Base-by-base conservation (phyloP, 2,329 filamentous ascomycete genomes). In the Aspergillus tubingensis region DNA sequence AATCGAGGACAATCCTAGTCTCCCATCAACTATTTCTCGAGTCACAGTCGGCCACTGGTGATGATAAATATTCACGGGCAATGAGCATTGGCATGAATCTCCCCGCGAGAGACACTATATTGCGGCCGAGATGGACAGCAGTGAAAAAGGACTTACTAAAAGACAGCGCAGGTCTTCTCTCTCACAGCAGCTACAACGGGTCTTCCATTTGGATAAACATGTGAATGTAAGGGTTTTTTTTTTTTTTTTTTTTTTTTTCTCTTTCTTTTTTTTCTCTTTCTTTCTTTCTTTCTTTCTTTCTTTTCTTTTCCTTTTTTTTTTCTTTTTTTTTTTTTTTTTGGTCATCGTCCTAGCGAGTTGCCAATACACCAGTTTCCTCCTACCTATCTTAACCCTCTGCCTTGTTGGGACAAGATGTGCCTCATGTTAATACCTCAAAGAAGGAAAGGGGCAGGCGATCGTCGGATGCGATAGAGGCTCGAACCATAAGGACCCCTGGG, bases 111-210 rank as follows among this genome's bases (percentile, higher is more conserved):
- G 21, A 27, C 15, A n/a, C 3, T 30, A 15, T 3, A n/a, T n/a
- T 7, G 8, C 13, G 15, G 8, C 21, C 54, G 52, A 48, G 43
- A 64, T 64, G 63, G 23, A 54, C 59, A 60, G 19, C 44, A 59
- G 13, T 53, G 30, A 36, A 51, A 11, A 36, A 13, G 30, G n/a
- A 17, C 61, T 61, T 19, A 57, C 27, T 11, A 55, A 25, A 52
- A 65, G 62, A 43, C 59, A 61, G 47, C 65, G 65, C 25, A 63
- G 67, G 53, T 56, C 61, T n/a, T 70, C 67, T 8, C 59, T 70
- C 50, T 63, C 68, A 15, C 58, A 64, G 38, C 66, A 67, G 11
- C 36, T 70, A 19, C 67, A 69, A 27, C 66, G 68, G 23, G 60
- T 68, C 38, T 59, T 69, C 8, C 63, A 61, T 58, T 23, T 61